Evolutionary conservation across 2,329 filamentous ascomycete species (phyloP).

Genomic region (Macroventuria anomochaeta): DNA sequence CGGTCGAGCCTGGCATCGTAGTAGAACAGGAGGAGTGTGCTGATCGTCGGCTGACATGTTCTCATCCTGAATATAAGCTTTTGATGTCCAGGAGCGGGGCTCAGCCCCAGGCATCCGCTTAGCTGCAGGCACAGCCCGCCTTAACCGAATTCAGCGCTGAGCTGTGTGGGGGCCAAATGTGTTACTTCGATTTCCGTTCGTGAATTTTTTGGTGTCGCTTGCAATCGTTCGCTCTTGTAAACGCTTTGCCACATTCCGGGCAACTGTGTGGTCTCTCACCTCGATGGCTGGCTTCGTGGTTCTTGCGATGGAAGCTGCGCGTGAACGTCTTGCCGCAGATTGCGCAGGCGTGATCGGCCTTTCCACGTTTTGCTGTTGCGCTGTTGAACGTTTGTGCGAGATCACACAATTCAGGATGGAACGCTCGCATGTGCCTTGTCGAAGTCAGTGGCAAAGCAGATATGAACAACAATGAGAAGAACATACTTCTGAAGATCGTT

Average conservation of each 20-base stretch:
- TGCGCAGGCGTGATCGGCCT: conserved; percentile 38
- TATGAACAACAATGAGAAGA: no score
- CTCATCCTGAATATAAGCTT: not conserved
- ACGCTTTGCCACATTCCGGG: conserved; percentile 37
- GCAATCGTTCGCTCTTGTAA: conserved; percentile 33
- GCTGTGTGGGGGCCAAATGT: conserved; percentile 8
- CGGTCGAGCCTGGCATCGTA: conserved; percentile 10
- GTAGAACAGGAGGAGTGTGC: not conserved
- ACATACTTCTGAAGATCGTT: conserved; percentile 46
- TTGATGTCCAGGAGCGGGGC: not conserved
- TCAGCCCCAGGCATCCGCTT: conserved; percentile 3
- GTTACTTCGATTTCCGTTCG: conserved; percentile 12
- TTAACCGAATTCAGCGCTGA: conserved; percentile 4
- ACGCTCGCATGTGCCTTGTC: conserved; percentile 26
- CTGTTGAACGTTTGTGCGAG: conserved; percentile 27
- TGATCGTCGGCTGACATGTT: not conserved
- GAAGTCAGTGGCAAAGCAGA: no score
- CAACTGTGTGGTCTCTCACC: conserved; percentile 32
- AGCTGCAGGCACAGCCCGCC: conserved; percentile 10
- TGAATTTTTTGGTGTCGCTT: conserved; percentile 36
- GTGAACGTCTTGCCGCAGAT: conserved; percentile 51
- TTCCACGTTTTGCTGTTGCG: conserved; percentile 16
- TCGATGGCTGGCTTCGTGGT: conserved; percentile 50
- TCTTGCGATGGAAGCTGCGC: conserved; percentile 44
- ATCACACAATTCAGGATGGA: conserved; percentile 37